Conservation (phyloP, 495 filamentous ascomycete species). For the Apiosordaria backusii region DNA sequence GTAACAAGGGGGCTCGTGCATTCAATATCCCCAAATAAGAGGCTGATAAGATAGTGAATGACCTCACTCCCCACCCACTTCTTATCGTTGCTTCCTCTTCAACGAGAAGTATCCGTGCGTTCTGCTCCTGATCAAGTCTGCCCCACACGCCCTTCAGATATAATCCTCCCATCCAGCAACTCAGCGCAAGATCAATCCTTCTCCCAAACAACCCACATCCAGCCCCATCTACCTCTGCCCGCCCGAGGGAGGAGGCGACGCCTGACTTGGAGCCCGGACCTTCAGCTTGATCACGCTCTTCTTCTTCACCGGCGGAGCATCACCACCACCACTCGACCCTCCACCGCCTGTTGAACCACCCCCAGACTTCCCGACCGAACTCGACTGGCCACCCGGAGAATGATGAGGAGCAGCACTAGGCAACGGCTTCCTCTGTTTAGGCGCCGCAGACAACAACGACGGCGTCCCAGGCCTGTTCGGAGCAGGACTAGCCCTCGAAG, state of each 20-base stretch:
- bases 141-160: no score
- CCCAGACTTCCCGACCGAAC: neutral
- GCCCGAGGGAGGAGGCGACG: neutral
- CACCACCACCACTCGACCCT: no score
- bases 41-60: no score
- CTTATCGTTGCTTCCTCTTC: no score
- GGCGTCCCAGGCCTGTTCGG: conserved; percentile 5
- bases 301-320: neutral
- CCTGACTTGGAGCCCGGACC: neutral
- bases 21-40: no score
- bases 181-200: neutral
- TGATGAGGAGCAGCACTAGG: conserved; percentile 16
- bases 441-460: neutral
- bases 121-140: no score
- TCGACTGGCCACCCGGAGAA: neutral
- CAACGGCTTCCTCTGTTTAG: conserved; percentile 37
- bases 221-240: neutral
- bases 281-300: neutral
- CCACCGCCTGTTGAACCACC: neutral
- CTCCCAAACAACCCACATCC: neutral
- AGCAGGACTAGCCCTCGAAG: neutral
- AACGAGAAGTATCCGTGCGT: no score
- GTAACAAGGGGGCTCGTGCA: no score
- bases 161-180: no score
- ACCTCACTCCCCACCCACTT: no score